Percentiles rank a stretch among this genome's conserved stretches.
Evolutionary conservation across 768 basidiomycete genomes (phyloP).

Genomic region (Xerocomus potaroensis): DNA sequence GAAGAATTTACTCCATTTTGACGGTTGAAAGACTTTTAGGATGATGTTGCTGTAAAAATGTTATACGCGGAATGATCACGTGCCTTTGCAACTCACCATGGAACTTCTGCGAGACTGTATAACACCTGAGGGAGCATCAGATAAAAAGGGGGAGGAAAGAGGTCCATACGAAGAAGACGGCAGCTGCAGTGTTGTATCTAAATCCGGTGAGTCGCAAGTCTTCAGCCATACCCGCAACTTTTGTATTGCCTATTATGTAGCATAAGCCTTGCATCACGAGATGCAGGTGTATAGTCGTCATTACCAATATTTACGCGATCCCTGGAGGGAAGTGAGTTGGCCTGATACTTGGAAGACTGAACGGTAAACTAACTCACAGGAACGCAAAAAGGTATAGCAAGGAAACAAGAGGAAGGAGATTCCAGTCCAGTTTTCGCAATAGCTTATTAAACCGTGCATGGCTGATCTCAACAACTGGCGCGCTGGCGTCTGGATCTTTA

Average conservation of each 20-base stretch:
- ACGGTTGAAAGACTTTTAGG: background rate
- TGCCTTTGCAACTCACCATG: background rate
- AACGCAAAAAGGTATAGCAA: background rate
- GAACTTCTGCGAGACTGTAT: background rate
- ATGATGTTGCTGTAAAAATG: background rate
- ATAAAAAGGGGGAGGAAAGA: background rate
- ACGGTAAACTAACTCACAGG: background rate
- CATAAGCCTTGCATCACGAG: background rate
- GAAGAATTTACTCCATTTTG: background rate
- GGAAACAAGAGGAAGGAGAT: background rate
- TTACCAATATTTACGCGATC: background rate
- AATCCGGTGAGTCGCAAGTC: background rate
- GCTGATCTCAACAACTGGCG: background rate
- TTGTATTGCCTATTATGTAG: background rate
- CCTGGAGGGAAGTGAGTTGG: background rate
- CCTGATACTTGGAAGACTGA: background rate
- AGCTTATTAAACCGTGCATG: background rate
- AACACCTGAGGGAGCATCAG: background rate
- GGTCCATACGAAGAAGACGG: background rate
- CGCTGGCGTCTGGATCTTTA: background rate
- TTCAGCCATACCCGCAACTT: background rate
- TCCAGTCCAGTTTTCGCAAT: slow-evolving; percentile 3
- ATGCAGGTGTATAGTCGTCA: too few species aligned
- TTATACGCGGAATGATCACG: background rate
- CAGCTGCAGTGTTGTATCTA: slow-evolving; percentile 1